A percentile compares a stretch with the other conserved stretches of the same genome.
phyloP scores from a whole-genome alignment of 305 asterid genomes.

The Ilex paraguariensis region DNA sequence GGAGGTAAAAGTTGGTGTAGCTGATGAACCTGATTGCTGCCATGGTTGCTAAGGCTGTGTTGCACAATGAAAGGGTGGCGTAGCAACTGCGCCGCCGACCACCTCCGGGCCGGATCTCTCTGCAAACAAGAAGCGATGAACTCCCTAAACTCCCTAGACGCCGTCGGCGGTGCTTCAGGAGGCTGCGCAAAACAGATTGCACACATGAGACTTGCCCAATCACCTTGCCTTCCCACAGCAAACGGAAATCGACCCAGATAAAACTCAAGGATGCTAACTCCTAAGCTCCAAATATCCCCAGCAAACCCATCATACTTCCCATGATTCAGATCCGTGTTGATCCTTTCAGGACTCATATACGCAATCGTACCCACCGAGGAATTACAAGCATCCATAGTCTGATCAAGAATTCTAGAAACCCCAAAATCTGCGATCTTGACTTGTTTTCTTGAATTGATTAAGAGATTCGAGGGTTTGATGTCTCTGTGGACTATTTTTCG shows the following conservation, averaged over 20 bases:
- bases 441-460: constrained; percentile 47
- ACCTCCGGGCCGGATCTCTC: constrained; percentile 68
- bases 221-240: constrained; percentile 64
- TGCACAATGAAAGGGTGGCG: constrained; percentile 70
- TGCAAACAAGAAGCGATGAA: constrained; percentile 76
- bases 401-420: constrained; percentile 63
- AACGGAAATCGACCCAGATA: constrained; percentile 77
- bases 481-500: constrained; percentile 86
- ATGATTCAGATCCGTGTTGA: constrained; percentile 80
- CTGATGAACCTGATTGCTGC: constrained; percentile 39
- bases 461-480: constrained; percentile 79
- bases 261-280: constrained; percentile 83
- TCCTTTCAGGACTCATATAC: constrained; percentile 92
- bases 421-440: constrained; percentile 93
- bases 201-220: constrained; percentile 85
- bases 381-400: constrained; percentile 84
- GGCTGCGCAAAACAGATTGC: constrained; percentile 94
- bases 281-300: constrained; percentile 94
- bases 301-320: constrained; percentile 86
- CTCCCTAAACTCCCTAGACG: constrained; percentile 64
- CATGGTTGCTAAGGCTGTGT: constrained; percentile 23
- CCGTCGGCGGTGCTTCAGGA: constrained; percentile 64
- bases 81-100: constrained; percentile 60
- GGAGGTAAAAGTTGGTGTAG: constrained; percentile 61
- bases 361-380: constrained; percentile 93